phyloP scores from a whole-genome alignment of 2,329 filamentous ascomycete species.

The Monosporascus sp. region DNA sequence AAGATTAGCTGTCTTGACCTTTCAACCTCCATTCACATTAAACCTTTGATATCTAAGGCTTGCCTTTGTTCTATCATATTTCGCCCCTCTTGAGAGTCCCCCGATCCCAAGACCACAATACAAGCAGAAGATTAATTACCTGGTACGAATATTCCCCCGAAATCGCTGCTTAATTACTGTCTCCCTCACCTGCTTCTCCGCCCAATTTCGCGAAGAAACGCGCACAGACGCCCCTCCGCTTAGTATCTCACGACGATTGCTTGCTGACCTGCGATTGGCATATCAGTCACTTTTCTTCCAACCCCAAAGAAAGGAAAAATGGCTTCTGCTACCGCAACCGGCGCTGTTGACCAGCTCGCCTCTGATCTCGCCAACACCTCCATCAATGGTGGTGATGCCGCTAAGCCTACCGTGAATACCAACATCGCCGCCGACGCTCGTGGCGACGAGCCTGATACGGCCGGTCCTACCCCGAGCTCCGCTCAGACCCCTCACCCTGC shows the following conservation, averaged over 20 bases:
- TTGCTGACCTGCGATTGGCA: conserved; percentile 5
- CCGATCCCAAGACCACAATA: conserved; percentile 10
- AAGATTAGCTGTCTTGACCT: background rate
- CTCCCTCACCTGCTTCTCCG: background rate
- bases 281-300: conserved; percentile 17
- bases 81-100: conserved; percentile 13
- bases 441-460: conserved; percentile 55
- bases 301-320: conserved; percentile 34
- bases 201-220: background rate
- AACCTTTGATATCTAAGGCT: conserved; percentile 14
- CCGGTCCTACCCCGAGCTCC: conserved; percentile 66
- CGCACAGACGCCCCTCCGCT: background rate
- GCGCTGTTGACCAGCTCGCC: conserved; percentile 74
- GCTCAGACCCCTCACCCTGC: conserved; percentile 68
- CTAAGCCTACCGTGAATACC: conserved; percentile 69
- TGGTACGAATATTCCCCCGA: conserved; percentile 8
- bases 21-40: conserved; percentile 2
- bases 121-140: conserved; percentile 9
- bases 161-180: background rate
- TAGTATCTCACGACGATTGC: background rate
- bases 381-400: conserved; percentile 63
- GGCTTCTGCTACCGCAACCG: conserved; percentile 52
- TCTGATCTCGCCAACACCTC: conserved; percentile 68
- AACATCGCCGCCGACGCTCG: conserved; percentile 52
- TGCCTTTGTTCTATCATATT: conserved; percentile 16